Conservation (phyloP, 331 rosid species). For the Malus hybrid region DNA sequence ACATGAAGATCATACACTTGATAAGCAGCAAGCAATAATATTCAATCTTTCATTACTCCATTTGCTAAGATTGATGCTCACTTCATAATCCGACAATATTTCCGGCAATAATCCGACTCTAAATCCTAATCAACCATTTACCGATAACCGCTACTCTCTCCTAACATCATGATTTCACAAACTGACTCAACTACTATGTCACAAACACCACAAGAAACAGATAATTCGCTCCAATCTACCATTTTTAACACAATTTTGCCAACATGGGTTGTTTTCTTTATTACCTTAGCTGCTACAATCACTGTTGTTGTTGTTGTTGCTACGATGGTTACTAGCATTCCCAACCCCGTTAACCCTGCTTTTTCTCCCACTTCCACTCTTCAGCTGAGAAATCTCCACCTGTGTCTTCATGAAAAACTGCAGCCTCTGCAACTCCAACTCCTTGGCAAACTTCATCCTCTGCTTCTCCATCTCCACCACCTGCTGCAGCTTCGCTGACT, state of each 20-base stretch:
- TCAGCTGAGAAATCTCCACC: constrained; percentile 82
- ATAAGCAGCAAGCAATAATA: not conserved
- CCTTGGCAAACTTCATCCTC: constrained; percentile 79
- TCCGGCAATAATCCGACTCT: not conserved
- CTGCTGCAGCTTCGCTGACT: constrained; percentile 77
- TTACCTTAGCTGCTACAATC: constrained; percentile 38
- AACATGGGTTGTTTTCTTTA: not conserved
- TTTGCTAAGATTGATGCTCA: no score
- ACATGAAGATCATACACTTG: not conserved
- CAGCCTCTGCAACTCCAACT: constrained; percentile 82
- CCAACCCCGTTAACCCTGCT: constrained; percentile 12
- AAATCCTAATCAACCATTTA: not conserved
- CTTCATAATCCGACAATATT: no score
- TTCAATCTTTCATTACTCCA: not conserved
- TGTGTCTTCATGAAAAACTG: constrained; percentile 90
- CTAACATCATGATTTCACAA: constrained; percentile 2
- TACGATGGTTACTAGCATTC: constrained; percentile 47
- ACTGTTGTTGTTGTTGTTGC: constrained; percentile 35
- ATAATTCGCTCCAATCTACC: not conserved
- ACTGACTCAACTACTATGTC: not conserved
- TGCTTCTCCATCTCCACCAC: constrained; percentile 98
- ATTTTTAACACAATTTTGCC: not conserved
- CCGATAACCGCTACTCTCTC: not conserved
- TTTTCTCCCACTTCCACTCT: constrained; percentile 55
- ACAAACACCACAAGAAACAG: not conserved